phyloP scores from a whole-genome alignment of 2,329 filamentous ascomycete species.

The Bipolaris bicolor region DNA sequence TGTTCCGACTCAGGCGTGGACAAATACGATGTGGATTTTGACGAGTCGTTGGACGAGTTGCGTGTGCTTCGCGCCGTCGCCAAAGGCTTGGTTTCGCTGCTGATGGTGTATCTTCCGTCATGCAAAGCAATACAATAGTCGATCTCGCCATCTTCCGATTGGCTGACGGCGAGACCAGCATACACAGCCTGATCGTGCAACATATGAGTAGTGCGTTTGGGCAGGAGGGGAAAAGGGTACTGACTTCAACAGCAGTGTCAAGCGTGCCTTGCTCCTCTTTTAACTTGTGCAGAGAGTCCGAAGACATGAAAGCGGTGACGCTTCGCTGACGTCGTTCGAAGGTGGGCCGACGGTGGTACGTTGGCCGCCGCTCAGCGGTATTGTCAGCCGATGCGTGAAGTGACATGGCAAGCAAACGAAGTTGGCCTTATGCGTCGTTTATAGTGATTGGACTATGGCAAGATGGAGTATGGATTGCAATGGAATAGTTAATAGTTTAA shows the following conservation, averaged over 20 bases:
- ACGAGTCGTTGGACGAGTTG: constrained; percentile 11
- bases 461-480: background rate
- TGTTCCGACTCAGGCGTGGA: constrained; percentile 19
- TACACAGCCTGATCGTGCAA: constrained; percentile 54
- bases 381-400: constrained; percentile 3
- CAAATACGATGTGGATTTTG: constrained; percentile 14
- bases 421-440: background rate
- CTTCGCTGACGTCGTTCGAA: constrained; percentile 12
- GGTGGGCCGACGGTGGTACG: constrained; percentile 6
- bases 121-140: constrained; percentile 67
- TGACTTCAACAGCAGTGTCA: constrained; percentile 8
- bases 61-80: background rate
- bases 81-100: constrained; percentile 63
- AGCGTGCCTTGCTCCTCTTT: constrained; percentile 16
- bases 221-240: background rate
- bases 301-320: constrained; percentile 11
- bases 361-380: constrained; percentile 4
- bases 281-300: constrained; percentile 7
- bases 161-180: constrained; percentile 65
- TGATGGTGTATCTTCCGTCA: constrained; percentile 75
- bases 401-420: constrained; percentile 5
- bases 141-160: constrained; percentile 59
- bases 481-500: background rate
- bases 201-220: constrained; percentile 4
- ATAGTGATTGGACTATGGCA: background rate